Conservation (phyloP, 108 stramenopile species). For the Fistulifera pelliculosa region DNA sequence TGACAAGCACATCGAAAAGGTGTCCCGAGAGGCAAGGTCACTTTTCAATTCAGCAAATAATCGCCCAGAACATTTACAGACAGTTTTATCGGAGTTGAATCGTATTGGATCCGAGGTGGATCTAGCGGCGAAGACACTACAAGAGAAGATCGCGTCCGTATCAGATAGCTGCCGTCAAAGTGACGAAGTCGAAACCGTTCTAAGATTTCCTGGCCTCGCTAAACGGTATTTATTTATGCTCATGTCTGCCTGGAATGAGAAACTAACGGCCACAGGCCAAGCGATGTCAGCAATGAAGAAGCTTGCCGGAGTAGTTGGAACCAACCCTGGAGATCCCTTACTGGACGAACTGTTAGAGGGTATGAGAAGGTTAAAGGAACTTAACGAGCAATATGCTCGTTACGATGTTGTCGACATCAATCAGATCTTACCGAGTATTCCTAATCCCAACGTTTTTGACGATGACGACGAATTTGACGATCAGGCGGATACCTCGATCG, state of each 20-base stretch:
- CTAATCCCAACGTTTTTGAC: constrained; percentile 36
- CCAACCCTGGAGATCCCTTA: constrained; percentile 50
- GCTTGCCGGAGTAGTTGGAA: constrained; percentile 39
- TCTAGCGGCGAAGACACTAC: constrained; percentile 68
- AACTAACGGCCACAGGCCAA: constrained; percentile 70
- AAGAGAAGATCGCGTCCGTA: constrained; percentile 80
- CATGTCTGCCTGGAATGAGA: constrained; percentile 83
- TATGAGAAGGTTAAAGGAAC: constrained; percentile 66
- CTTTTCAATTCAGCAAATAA: constrained; percentile 59
- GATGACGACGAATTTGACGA: constrained; percentile 82
- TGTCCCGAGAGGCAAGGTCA: constrained; percentile 70
- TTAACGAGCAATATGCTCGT: constrained; percentile 65
- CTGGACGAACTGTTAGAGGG: constrained; percentile 68
- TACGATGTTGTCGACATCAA: constrained; percentile 68
- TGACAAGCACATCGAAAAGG: constrained; percentile 84
- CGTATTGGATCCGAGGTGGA: constrained; percentile 71
- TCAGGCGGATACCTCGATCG: constrained; percentile 37
- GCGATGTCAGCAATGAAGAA: constrained; percentile 86
- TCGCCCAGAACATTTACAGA: constrained; percentile 73
- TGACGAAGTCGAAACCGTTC: constrained; percentile 17
- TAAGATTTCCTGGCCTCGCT: constrained; percentile 51
- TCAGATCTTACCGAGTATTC: constrained; percentile 39
- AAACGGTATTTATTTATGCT: constrained; percentile 76
- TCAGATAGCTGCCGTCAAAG: constrained; percentile 37
- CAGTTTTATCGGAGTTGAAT: constrained; percentile 71